Evolutionary conservation across 306 rosid genomes (phyloP).

Genomic region (Corylus heterophylla): DNA sequence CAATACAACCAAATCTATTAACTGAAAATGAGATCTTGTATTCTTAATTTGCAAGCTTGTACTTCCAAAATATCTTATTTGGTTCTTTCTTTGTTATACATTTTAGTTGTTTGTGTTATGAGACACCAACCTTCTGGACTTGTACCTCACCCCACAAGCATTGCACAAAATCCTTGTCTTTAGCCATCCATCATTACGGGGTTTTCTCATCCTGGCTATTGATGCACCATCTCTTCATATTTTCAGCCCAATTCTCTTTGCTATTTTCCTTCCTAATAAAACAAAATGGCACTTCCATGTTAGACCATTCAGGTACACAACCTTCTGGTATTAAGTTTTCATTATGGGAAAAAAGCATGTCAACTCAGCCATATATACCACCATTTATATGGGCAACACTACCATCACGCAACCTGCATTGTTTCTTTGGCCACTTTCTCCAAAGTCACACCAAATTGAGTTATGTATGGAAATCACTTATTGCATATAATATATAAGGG

Average conservation of each 20-base stretch:
- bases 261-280: not conserved
- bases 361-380: not conserved
- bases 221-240: slow-evolving; percentile 30
- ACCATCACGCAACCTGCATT: not conserved
- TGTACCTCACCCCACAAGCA: slow-evolving; percentile 50
- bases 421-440: not conserved
- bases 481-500: too few relatives aligned
- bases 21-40: too few relatives aligned
- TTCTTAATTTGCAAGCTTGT: too few relatives aligned
- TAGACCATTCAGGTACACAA: not conserved
- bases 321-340: not conserved
- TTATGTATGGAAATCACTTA: too few relatives aligned
- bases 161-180: slow-evolving; percentile 44
- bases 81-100: too few relatives aligned
- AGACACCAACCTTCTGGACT: slow-evolving; percentile 44
- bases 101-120: too few relatives aligned
- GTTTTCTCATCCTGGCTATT: slow-evolving; percentile 43
- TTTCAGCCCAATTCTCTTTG: not conserved
- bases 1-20: too few relatives aligned
- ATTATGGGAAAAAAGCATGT: not conserved
- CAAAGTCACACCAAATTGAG: not conserved
- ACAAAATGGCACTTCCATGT: not conserved
- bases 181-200: slow-evolving; percentile 41
- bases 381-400: not conserved
- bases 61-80: too few relatives aligned